These are phyloP conservation scores for Sugiyamaella smithiae DNA, from an alignment of 805 yeast species.

Conservation along the genomic window DNA sequence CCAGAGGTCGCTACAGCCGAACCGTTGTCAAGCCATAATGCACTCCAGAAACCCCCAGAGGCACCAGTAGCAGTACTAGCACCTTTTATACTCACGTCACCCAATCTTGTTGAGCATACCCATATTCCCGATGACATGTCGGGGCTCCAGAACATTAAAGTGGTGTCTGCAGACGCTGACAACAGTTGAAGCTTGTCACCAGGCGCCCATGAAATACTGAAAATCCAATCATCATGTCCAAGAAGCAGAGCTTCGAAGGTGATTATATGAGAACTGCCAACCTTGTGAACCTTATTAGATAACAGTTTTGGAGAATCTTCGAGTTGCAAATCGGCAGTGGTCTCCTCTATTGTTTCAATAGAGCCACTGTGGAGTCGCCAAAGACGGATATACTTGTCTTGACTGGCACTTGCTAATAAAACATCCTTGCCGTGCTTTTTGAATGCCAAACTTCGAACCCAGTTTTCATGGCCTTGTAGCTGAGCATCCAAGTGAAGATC, in stretches of 20 bases:
- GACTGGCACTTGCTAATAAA: constrained; percentile 84
- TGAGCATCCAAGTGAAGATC: constrained; percentile 45
- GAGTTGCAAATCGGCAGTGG: constrained; percentile 49
- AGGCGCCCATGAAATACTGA: constrained; percentile 74
- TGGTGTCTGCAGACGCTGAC: constrained; percentile 90
- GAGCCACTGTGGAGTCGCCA: constrained; percentile 61
- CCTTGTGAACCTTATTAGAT: constrained; percentile 70
- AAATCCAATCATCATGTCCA: constrained; percentile 99
- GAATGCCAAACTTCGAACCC: constrained; percentile 78
- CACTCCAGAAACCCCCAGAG: constrained; percentile 67
- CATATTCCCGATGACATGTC: constrained; percentile 85
- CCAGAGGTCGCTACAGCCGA: constrained; percentile 69
- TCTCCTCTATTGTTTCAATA: constrained; percentile 36
- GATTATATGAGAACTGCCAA: constrained; percentile 49
- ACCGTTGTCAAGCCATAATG: constrained; percentile 61
- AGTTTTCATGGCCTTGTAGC: constrained; percentile 91
- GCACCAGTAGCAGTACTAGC: constrained; percentile 99
- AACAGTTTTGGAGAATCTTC: constrained; percentile 45
- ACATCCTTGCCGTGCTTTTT: constrained; percentile 42
- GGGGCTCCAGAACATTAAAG: constrained; percentile 91
- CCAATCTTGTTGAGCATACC: constrained; percentile 77
- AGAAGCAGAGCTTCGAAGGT: constrained; percentile 88
- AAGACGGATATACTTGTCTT: constrained; percentile 85
- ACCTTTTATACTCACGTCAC: constrained; percentile 92
- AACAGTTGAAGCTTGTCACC: constrained; percentile 51